phyloP scores from a whole-genome alignment of 2,329 filamentous ascomycete species.

The Talaromyces sp. region DNA sequence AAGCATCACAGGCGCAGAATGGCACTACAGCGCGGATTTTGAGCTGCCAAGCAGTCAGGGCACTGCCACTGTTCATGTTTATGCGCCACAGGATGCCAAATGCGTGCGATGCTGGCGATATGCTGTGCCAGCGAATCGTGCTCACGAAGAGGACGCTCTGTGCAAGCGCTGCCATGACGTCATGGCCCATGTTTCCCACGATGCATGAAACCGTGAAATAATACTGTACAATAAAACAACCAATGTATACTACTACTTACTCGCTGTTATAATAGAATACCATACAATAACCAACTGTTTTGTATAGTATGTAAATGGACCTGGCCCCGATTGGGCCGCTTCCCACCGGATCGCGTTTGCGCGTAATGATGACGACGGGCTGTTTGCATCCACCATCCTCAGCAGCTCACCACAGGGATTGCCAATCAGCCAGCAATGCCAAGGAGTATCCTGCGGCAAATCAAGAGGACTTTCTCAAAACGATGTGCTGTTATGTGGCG shows the following conservation, averaged over 20 bases:
- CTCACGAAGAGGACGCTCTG: constrained; percentile 51
- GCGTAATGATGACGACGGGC: constrained; percentile 1
- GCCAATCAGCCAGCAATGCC: background rate
- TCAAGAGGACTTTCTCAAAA: background rate
- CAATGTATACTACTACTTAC: background rate
- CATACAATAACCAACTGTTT: background rate
- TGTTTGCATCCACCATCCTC: background rate
- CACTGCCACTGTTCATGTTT: constrained; percentile 34
- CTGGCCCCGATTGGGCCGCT: background rate
- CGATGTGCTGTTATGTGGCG: background rate
- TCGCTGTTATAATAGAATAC: background rate
- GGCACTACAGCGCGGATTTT: constrained; percentile 40
- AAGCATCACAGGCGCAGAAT: constrained; percentile 28
- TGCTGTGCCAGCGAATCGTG: constrained; percentile 48
- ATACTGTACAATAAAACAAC: background rate
- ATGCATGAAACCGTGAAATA: background rate
- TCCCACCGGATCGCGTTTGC: background rate
- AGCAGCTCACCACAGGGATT: background rate
- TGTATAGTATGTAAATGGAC: background rate
- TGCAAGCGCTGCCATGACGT: constrained; percentile 70
- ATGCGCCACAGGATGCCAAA: constrained; percentile 56
- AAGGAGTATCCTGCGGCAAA: background rate
- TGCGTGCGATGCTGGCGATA: constrained; percentile 90
- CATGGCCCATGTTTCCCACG: constrained; percentile 40
- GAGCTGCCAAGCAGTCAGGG: constrained; percentile 25